Evolutionary conservation across 1,284 basidiomycete species (phyloP).

Genomic region (Apiotrichum montevideense): DNA sequence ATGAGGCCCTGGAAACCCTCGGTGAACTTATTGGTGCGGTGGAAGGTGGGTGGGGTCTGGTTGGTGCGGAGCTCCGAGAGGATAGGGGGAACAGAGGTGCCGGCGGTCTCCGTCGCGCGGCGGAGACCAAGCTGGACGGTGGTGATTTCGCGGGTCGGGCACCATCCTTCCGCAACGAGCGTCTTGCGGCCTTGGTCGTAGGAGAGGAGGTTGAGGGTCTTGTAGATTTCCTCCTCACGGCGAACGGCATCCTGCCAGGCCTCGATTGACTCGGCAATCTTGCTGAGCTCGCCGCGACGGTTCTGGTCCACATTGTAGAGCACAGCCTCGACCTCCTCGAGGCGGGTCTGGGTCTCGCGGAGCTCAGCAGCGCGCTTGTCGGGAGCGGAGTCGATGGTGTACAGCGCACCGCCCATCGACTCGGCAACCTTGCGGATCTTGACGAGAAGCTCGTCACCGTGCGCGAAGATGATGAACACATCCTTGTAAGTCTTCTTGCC

Average conservation of each 20-base stretch:
- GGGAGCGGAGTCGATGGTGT: constrained; percentile 89
- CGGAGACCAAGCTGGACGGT: constrained; percentile 81
- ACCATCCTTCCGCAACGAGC: constrained; percentile 96
- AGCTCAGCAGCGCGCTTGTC: constrained; percentile 87
- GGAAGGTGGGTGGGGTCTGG: constrained; percentile 92
- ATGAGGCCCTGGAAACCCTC: constrained; percentile 97
- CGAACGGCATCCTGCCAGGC: constrained; percentile 91
- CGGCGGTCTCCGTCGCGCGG: constrained; percentile 91
- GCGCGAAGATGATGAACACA: constrained; percentile 99
- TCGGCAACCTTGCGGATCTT: constrained; percentile 99
- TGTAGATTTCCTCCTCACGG: constrained; percentile 93
- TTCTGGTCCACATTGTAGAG: constrained; percentile 85
- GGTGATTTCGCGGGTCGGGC: constrained; percentile 83
- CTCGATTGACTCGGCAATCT: constrained; percentile 76
- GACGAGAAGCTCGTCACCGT: constrained; percentile 83
- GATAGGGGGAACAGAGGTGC: constrained; percentile 85
- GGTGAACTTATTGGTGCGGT: constrained; percentile 93
- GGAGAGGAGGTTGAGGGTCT: constrained; percentile 89
- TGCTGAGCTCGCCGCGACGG: constrained; percentile 76
- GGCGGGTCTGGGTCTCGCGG: constrained; percentile 76
- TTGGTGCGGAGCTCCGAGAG: constrained; percentile 83
- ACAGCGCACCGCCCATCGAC: constrained; percentile 94
- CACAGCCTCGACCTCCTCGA: constrained; percentile 89
- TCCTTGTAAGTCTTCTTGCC: constrained; percentile 86
- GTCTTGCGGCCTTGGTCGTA: constrained; percentile 92